Evolutionary conservation across 2,329 filamentous ascomycete genomes (phyloP).

Genomic region (Ceratocystis smalleyi): DNA sequence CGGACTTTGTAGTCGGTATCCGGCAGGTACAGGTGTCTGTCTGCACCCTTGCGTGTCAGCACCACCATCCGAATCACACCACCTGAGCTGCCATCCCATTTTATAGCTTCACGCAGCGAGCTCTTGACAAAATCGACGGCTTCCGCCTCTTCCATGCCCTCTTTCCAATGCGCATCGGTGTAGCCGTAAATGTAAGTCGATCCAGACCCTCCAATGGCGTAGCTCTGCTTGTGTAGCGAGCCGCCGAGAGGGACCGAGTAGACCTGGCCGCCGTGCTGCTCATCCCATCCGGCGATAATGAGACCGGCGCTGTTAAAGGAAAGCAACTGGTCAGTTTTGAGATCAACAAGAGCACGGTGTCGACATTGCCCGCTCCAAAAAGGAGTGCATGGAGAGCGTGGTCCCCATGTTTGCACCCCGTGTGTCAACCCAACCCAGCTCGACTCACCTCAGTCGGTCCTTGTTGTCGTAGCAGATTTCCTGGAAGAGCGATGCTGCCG

Average conservation of each 20-base stretch:
- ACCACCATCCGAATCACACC: slow-evolving; percentile 98
- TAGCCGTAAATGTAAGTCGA: slow-evolving; percentile 99
- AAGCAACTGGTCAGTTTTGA: not conserved
- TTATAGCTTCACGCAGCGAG: slow-evolving; percentile 84
- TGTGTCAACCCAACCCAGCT: not conserved
- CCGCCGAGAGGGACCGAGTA: slow-evolving; percentile 95
- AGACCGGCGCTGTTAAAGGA: slow-evolving; percentile 60
- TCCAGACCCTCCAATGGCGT: slow-evolving; percentile 88
- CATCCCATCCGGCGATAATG: slow-evolving; percentile 97
- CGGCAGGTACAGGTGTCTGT: slow-evolving; percentile 88
- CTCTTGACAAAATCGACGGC: slow-evolving; percentile 88
- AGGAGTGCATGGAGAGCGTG: not conserved
- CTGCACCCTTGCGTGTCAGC: slow-evolving; percentile 72
- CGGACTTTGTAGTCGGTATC: slow-evolving; percentile 70
- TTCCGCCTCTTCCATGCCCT: slow-evolving; percentile 83
- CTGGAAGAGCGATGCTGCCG: slow-evolving; percentile 89
- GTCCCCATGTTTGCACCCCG: not conserved
- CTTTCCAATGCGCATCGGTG: slow-evolving; percentile 90
- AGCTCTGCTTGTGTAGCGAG: slow-evolving; percentile 92
- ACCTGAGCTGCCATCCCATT: slow-evolving; percentile 97
- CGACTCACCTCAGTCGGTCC: slow-evolving; percentile 67
- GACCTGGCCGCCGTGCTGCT: slow-evolving; percentile 86
- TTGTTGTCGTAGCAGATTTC: slow-evolving; percentile 98
- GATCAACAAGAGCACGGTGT: not conserved
- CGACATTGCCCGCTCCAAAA: not conserved